Base-by-base conservation (phyloP, 2,329 filamentous ascomycete genomes). In the Orbilia brochopaga region DNA sequence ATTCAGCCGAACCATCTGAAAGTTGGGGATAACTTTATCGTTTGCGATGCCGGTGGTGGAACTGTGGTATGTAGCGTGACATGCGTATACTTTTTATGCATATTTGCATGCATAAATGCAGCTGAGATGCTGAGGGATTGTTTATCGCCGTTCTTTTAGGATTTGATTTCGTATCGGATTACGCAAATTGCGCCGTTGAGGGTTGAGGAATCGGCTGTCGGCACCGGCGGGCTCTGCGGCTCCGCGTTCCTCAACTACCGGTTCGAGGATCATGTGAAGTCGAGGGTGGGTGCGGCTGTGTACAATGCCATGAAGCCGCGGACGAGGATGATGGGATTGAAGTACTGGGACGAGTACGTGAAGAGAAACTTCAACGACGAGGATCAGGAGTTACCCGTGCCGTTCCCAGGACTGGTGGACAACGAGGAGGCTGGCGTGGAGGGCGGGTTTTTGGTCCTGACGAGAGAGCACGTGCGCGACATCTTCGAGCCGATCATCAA, bases 341-440 rank as follows among this genome's bases (percentile, higher is more conserved):
- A 86, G 62, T 92, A 91, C 77, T 93, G 91, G 79, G 90, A 93
- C 76, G 89, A 92, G 77, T 92, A 91, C 77, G 89, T 93, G 13
- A 93, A 93, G 80, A 85, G 90, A 13, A 92, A 91, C 77, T 93
- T 92, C 78, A 88, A 90, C 77, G 88, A 90, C 76, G 89, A 91
- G 77, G 86, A 90, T 74, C 84, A 87, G 55, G 90, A 92, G 78
- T 85, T 92, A 67, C 91, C 91, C 66, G 85, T 92, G 2, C 90
- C 90, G 0, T 90, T 92, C 74, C 90, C 89, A 0, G 90, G 90
- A 0, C 80, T 92, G 1, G 84, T 89, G 0, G 90, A 93, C 75
- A 88, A 92, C 67, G 88, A 91, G 79, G 87, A 88, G 55, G 88
- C 85, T 15, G 88, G 89, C 0, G 81, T 92, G 7, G 90, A 93